Base-by-base conservation (phyloP, 768 basidiomycete genomes). In the Hemileccinum impolitum region DNA sequence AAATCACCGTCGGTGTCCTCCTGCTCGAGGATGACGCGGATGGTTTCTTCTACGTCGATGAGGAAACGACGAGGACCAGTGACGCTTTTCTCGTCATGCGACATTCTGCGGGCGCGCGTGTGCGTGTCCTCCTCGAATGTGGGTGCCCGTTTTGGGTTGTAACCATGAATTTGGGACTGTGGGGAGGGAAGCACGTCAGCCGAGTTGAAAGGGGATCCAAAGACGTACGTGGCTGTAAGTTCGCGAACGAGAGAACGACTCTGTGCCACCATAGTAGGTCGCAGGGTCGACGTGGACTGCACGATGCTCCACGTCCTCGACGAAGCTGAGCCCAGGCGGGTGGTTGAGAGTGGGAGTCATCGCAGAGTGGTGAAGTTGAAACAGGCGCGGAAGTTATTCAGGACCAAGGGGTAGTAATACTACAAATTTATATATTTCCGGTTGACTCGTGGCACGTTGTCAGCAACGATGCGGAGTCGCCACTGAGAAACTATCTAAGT, bases 1-100 rank as follows among this genome's bases (percentile, higher is more conserved):
- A 95, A 93, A 67, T 97, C 92, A 28, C 88, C 89, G 54, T 98
- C 93, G 13, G 95, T 97, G 65, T 99, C 95, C 66, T 99, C 95
- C 66, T 97, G 95, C 69, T 96, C 93, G 25, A 99, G 83, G 10
- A 98, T 85, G 48, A 96, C 83, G 31, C 94, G 85, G 61, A 99
- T 93, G 28, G 95, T 99, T 70, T 97, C 95, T 61, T 98, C 95
- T 14, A 98, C 95, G 62, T 97, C 95, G 50, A 98, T 92, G 43
- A 98, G 77, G 73, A 95, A 98, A 35, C 94, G 85, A 37, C 94
- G 76, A 3, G 93, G 90, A 0, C 79, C 84, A 0, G 84, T 75
- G 14, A 82, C 77, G 44, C 83, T 82, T 70, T 91, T 89, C 72
- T 95, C 93, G 65, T 97, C 94, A 64, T 96, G 94, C 17, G 92